Evolutionary conservation across 192 early-diverging fungal genomes (phyloP).

Genomic region (Podila minutissima): DNA sequence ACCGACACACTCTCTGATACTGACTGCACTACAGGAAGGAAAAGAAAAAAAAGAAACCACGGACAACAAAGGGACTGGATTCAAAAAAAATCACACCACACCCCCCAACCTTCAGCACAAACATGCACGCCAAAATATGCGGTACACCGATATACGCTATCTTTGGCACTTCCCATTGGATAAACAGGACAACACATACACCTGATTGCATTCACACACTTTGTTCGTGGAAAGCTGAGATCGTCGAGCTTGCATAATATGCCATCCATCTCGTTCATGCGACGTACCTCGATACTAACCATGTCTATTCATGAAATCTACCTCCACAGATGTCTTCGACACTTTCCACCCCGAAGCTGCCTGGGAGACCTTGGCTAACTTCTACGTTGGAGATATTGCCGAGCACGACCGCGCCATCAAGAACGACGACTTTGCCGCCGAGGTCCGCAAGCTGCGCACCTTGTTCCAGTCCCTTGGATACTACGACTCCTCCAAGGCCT

Average conservation of each 20-base stretch:
- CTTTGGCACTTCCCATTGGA: too few relatives aligned
- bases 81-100: too few relatives aligned
- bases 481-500: constrained; percentile 75
- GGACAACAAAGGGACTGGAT: too few relatives aligned
- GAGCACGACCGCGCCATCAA: constrained; percentile 56
- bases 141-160: too few relatives aligned
- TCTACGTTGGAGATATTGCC: constrained; percentile 78
- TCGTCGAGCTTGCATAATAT: background rate
- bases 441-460: constrained; percentile 68
- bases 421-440: constrained; percentile 66
- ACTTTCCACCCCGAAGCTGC: constrained; percentile 78
- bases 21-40: too few relatives aligned
- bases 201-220: too few relatives aligned
- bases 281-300: background rate
- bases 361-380: constrained; percentile 73
- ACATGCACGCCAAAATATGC: too few relatives aligned
- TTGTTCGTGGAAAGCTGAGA: too few relatives aligned
- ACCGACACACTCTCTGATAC: too few relatives aligned
- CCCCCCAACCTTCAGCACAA: too few relatives aligned
- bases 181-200: too few relatives aligned
- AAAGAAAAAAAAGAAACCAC: too few relatives aligned
- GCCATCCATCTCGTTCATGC: background rate
- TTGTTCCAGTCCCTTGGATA: constrained; percentile 63
- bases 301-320: background rate
- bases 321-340: constrained; percentile 71